Percentiles rank a stretch among this genome's conserved stretches.
These are phyloP conservation scores for Phytophthora pseudosyringae DNA, from an alignment of 352 stramenopile genomes.

Conservation along the genomic window DNA sequence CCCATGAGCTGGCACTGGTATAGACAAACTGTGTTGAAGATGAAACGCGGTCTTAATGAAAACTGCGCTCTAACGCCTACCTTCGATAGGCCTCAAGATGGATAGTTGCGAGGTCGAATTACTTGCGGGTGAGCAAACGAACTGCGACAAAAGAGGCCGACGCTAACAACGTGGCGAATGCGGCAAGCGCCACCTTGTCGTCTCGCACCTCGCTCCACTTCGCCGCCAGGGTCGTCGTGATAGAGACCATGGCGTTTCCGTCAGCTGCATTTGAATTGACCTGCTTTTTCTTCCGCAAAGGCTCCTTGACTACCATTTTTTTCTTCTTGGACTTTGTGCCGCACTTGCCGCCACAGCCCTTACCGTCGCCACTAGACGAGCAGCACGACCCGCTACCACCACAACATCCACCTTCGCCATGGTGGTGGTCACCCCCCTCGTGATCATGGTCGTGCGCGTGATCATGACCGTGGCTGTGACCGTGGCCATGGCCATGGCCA, in stretches of 20 bases:
- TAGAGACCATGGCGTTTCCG: slow-evolving; percentile 19
- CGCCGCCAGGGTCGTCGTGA: slow-evolving; percentile 17
- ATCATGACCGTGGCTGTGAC: slow-evolving; percentile 6
- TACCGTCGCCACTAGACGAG: slow-evolving; percentile 36
- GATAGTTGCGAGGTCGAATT: slow-evolving; percentile 2
- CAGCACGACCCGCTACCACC: slow-evolving; percentile 41
- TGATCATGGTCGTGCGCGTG: slow-evolving; percentile 29
- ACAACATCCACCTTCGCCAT: slow-evolving; percentile 40
- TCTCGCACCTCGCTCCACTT: slow-evolving; percentile 48
- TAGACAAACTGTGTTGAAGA: slow-evolving; percentile 15
- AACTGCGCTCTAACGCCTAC: slow-evolving; percentile 1
- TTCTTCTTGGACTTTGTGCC: slow-evolving; percentile 48
- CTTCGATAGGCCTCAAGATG: not conserved
- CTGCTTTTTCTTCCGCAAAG: slow-evolving; percentile 25
- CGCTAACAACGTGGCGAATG: slow-evolving; percentile 53
- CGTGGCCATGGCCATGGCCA: slow-evolving; percentile 19
- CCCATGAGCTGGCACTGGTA: slow-evolving; percentile 38
- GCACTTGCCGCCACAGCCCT: slow-evolving; percentile 40
- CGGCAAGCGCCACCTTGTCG: slow-evolving; percentile 61
- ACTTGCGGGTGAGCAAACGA: slow-evolving; percentile 53
- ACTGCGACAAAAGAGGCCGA: slow-evolving; percentile 57
- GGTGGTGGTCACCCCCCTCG: slow-evolving; percentile 26
- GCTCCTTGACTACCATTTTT: slow-evolving; percentile 22
- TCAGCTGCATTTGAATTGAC: not conserved
- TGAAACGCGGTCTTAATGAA: not conserved